Evolutionary conservation across 345 rosid species (phyloP).

Genomic region (Eucalyptus lansdowneana): DNA sequence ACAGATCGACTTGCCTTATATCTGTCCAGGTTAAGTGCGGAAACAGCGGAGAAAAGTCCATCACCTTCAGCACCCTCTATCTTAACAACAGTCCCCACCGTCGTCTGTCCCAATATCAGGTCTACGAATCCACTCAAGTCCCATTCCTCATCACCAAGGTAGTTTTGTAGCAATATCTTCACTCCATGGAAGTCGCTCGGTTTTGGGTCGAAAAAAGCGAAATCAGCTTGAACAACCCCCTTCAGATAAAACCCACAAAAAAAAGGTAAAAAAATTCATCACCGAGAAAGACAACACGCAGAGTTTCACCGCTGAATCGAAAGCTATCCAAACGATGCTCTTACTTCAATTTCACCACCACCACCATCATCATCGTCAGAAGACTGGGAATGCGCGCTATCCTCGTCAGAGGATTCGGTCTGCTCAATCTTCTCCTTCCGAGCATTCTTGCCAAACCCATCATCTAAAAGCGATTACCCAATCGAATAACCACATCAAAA

Average conservation of each 20-base stretch:
- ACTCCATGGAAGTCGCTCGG: slow-evolving; percentile 69
- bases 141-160: slow-evolving; percentile 71
- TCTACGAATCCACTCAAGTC: slow-evolving; percentile 87
- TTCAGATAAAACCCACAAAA: neutral
- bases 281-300: neutral
- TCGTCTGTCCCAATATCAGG: slow-evolving; percentile 65
- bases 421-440: neutral
- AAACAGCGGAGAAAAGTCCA: slow-evolving; percentile 43
- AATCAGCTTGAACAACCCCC: slow-evolving; percentile 83
- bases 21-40: slow-evolving; percentile 69
- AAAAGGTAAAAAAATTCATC: neutral
- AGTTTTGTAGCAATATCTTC: slow-evolving; percentile 51
- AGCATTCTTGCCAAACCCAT: slow-evolving; percentile 2
- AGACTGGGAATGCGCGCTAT: slow-evolving; percentile 17
- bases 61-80: slow-evolving; percentile 65
- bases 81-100: slow-evolving; percentile 92
- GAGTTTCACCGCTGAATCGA: neutral
- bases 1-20: slow-evolving; percentile 39
- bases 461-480: neutral
- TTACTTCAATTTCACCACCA: slow-evolving; percentile 50
- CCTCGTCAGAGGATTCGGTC: slow-evolving; percentile 31
- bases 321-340: neutral
- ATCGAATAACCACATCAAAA: neutral
- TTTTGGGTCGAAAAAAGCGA: slow-evolving; percentile 90
- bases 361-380: slow-evolving; percentile 9